Evolutionary conservation across 116 monocot species (phyloP).

Genomic region (Cymodocea nodosa): DNA sequence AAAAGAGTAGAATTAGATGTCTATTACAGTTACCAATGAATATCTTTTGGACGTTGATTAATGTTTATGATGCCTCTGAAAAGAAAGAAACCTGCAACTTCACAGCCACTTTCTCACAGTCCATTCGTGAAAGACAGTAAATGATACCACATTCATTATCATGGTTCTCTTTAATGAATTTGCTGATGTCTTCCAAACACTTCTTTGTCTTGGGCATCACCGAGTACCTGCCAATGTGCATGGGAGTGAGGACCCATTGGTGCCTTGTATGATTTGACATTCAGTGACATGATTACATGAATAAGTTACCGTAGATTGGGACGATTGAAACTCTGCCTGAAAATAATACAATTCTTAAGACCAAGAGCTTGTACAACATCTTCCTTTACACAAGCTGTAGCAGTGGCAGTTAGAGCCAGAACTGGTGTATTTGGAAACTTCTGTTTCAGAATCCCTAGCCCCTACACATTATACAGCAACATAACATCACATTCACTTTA

Average conservation of each 20-base stretch:
- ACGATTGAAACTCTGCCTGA: slow-evolving; percentile 92
- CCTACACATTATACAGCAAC: slow-evolving; percentile 20
- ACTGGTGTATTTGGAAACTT: slow-evolving; percentile 83
- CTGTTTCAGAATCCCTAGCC: slow-evolving; percentile 88
- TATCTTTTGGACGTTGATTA: neutral
- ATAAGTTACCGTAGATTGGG: slow-evolving; percentile 58
- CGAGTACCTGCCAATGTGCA: slow-evolving; percentile 41
- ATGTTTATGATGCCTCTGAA: neutral
- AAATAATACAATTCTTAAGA: slow-evolving; percentile 86
- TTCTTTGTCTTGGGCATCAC: slow-evolving; percentile 85
- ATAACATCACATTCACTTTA: neutral
- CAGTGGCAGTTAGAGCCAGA: slow-evolving; percentile 94
- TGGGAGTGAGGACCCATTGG: neutral
- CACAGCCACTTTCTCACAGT: slow-evolving; percentile 96
- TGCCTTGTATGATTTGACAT: neutral
- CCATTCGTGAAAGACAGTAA: slow-evolving; percentile 99
- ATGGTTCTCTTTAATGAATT: slow-evolving; percentile 83
- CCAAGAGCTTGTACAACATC: slow-evolving; percentile 99
- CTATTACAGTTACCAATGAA: neutral
- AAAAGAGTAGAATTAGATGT: neutral
- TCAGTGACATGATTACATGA: neutral
- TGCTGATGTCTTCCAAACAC: slow-evolving; percentile 84
- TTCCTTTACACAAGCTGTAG: slow-evolving; percentile 93
- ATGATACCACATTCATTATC: slow-evolving; percentile 94
- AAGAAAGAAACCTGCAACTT: slow-evolving; percentile 59